A percentile compares a stretch with the other conserved stretches of the same genome.
phyloP scores from a whole-genome alignment of 352 stramenopile genomes.

The Globisporangium carolinianum region DNA sequence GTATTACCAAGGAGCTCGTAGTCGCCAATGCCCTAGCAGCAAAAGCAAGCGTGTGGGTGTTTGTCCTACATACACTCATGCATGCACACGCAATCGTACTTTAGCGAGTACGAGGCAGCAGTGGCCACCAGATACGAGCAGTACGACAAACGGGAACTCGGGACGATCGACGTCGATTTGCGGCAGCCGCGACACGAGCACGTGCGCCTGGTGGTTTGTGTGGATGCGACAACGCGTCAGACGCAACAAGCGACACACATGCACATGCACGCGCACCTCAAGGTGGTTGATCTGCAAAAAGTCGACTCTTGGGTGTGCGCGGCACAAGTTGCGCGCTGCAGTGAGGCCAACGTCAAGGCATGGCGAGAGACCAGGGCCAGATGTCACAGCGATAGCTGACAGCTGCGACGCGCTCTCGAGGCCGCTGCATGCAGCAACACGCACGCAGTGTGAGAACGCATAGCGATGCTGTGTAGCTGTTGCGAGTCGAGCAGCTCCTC shows the following conservation, averaged over 20 bases:
- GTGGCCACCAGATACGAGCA: conserved; percentile 98
- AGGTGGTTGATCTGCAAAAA: conserved; percentile 98
- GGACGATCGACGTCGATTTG: conserved; percentile 32
- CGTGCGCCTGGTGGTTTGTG: conserved; percentile 77
- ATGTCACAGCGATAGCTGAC: conserved; percentile 94
- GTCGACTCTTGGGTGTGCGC: conserved; percentile 77
- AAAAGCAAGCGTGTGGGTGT: not conserved
- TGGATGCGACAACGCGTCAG: no score
- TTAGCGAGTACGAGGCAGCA: conserved; percentile 94
- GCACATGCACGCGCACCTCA: conserved; percentile 44
- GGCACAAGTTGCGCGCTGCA: conserved; percentile 74
- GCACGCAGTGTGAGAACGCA: not conserved
- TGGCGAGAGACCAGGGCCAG: conserved; percentile 94
- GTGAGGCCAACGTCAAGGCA: conserved; percentile 94
- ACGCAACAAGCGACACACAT: not conserved
- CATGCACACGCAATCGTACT: conserved; percentile 1
- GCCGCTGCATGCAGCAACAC: conserved; percentile 26
- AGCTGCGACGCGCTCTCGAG: conserved; percentile 75
- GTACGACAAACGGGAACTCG: conserved; percentile 95
- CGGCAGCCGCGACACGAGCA: conserved; percentile 91
- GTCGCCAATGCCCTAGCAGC: conserved; percentile 78
- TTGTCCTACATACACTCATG: not conserved
- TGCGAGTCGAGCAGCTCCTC: not conserved
- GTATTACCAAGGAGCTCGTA: conserved; percentile 95
- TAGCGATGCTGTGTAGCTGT: no score